A percentile compares a stretch with the other conserved stretches of the same genome.
These are phyloP conservation scores for Fusarium coicis DNA, from an alignment of 2,329 filamentous ascomycete species.

Conservation along the genomic window DNA sequence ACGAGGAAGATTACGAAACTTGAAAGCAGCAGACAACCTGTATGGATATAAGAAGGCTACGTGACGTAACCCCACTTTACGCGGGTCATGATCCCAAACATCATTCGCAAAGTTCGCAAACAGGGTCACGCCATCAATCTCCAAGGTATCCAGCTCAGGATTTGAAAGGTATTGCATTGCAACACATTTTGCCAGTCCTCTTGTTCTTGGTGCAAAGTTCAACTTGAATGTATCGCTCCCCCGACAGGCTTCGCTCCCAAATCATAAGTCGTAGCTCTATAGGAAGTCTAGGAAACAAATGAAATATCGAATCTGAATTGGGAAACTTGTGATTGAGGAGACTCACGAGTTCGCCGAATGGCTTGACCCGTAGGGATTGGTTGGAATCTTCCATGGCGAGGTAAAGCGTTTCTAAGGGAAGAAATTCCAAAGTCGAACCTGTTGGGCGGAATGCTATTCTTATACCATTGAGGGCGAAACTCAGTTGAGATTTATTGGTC, in stretches of 20 bases:
- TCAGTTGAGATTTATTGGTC: too few relatives aligned
- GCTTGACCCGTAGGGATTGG: too few relatives aligned
- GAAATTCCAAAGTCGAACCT: rapidly evolving
- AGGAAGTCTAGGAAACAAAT: not conserved
- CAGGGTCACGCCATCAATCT: not conserved
- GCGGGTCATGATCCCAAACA: not conserved
- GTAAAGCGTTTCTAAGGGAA: rapidly evolving
- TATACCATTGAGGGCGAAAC: not conserved
- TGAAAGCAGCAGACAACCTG: too few relatives aligned
- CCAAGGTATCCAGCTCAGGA: not conserved
- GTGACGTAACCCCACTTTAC: not conserved
- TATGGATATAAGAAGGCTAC: not conserved
- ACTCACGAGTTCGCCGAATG: not conserved
- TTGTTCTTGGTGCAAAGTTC: not conserved
- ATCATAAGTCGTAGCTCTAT: not conserved
- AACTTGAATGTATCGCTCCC: not conserved
- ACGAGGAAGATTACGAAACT: not conserved
- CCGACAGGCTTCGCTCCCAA: not conserved
- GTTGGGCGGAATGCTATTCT: rapidly evolving
- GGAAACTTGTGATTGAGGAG: rapidly evolving
- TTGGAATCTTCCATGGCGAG: not conserved
- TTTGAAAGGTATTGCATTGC: too few relatives aligned
- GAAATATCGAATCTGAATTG: not conserved
- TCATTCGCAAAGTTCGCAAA: not conserved
- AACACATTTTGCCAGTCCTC: too few relatives aligned